These are phyloP conservation scores for Aquilaria yunnanensis DNA, from an alignment of 345 rosid genomes.

Conservation along the genomic window DNA sequence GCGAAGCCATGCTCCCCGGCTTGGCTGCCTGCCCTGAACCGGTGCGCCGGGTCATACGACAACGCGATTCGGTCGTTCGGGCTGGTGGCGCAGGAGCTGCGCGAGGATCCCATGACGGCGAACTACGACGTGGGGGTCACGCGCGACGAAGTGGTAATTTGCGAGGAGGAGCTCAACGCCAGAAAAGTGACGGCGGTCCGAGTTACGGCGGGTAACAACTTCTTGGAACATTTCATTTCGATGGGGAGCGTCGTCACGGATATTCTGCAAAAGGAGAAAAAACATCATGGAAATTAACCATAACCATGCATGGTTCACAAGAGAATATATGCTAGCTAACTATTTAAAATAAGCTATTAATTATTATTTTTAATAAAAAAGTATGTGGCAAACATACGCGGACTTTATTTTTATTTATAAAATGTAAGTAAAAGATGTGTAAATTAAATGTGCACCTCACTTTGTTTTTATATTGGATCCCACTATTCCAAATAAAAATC, in stretches of 20 bases:
- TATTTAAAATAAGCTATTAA: no score
- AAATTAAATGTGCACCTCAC: no score
- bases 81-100: not conserved
- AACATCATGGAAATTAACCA: no score
- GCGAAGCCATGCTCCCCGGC: not conserved
- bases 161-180: not conserved
- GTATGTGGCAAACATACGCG: no score
- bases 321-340: no score
- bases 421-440: no score
- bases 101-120: slow-evolving; percentile 3
- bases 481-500: no score
- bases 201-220: not conserved
- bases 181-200: not conserved
- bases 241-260: not conserved
- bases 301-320: no score
- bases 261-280: no score
- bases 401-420: no score
- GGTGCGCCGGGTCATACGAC: not conserved
- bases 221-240: not conserved
- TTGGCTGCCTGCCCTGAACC: not conserved
- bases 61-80: not conserved
- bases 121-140: not conserved
- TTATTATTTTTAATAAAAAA: no score
- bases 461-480: no score
- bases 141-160: not conserved